A percentile compares a stretch with the other conserved stretches of the same genome.
Evolutionary conservation across 129 eudicot species (phyloP).

Genomic region (Arctium lappa): DNA sequence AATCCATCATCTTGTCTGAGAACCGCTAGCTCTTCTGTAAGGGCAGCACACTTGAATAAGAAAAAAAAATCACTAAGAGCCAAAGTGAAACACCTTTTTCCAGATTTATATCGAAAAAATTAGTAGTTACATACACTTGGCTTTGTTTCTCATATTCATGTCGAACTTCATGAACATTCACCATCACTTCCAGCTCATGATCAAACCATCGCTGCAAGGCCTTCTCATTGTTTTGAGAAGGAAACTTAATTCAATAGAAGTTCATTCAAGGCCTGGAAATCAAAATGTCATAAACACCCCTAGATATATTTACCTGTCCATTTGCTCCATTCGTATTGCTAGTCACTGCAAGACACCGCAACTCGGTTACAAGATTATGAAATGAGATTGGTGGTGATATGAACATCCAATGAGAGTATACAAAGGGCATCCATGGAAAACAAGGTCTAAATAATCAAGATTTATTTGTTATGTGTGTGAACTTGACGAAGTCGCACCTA

Average conservation of each 20-base stretch:
- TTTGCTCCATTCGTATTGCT: conserved; percentile 78
- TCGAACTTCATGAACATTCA: conserved; percentile 97
- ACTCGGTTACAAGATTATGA: conserved; percentile 12
- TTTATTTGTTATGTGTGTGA: neutral
- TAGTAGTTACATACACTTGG: conserved; percentile 71
- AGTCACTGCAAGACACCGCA: conserved; percentile 39
- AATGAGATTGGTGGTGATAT: neutral
- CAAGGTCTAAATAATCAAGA: neutral
- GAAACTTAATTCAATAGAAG: conserved; percentile 12
- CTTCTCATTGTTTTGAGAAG: conserved; percentile 74
- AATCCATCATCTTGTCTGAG: conserved; percentile 89
- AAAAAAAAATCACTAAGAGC: conserved; percentile 5
- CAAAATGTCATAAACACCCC: conserved; percentile 14
- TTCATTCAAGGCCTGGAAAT: conserved; percentile 1
- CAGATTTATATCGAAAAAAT: neutral
- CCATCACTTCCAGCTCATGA: conserved; percentile 98
- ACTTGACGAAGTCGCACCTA: neutral
- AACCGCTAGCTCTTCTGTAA: conserved; percentile 93
- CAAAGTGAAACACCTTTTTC: neutral
- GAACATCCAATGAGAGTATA: neutral
- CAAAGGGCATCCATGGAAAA: too few relatives aligned
- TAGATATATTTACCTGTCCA: conserved; percentile 65
- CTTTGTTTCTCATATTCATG: conserved; percentile 95
- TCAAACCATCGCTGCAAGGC: conserved; percentile 95
- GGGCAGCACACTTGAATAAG: conserved; percentile 71